phyloP scores from a whole-genome alignment of 495 filamentous ascomycete species.

The Penicillium diatomitis region DNA sequence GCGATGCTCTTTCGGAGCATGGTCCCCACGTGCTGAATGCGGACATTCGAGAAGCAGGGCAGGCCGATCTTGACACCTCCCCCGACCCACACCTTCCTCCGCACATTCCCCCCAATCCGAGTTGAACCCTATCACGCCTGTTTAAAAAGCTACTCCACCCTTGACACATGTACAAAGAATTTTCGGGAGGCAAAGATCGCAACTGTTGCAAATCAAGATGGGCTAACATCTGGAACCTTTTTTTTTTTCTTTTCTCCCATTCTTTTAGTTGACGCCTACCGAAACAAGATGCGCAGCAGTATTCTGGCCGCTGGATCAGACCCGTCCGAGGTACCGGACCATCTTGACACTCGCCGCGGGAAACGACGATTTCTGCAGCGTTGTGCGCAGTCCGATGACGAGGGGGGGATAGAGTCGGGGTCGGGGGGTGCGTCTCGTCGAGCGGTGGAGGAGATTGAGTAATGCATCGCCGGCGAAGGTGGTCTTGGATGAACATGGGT shows the following conservation, averaged over 20 bases:
- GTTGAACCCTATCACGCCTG: too few species aligned
- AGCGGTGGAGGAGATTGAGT: constrained; percentile 36
- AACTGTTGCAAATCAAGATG: too few species aligned
- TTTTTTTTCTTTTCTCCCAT: too few species aligned
- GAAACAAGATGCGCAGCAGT: constrained; percentile 80
- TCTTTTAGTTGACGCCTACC: constrained; percentile 78
- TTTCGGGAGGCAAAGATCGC: too few species aligned
- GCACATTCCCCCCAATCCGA: too few species aligned
- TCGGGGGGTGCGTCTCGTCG: constrained; percentile 20
- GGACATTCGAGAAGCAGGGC: constrained; percentile 1
- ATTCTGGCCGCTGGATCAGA: constrained; percentile 70
- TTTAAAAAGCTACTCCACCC: too few species aligned
- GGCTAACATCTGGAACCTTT: too few species aligned
- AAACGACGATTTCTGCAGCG: constrained; percentile 78
- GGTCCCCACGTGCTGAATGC: neutral
- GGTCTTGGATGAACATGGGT: too few species aligned
- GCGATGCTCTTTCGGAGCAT: neutral
- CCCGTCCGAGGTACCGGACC: constrained; percentile 57
- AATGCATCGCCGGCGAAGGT: constrained; percentile 4
- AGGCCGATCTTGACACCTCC: neutral
- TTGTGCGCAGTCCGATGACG: constrained; percentile 5
- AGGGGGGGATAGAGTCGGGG: constrained; percentile 7
- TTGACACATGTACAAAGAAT: too few species aligned
- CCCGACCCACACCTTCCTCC: too few species aligned
- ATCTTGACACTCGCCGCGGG: constrained; percentile 83